Base-by-base conservation (phyloP, 805 yeast genomes). In the Phaffomyces antillensis region DNA sequence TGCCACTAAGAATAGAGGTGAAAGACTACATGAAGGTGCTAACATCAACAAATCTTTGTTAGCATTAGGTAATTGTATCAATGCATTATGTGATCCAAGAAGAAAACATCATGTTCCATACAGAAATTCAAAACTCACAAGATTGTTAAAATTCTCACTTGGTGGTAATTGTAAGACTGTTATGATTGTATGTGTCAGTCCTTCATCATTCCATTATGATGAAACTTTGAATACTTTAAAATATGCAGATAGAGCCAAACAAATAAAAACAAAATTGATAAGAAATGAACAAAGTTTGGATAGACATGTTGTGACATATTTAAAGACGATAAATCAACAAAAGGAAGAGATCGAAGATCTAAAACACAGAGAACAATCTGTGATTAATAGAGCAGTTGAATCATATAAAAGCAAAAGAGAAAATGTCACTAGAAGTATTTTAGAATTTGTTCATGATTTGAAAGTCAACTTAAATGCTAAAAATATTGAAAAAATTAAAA, bases 141-240 rank as follows among this genome's bases (percentile, higher is more conserved):
- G 98, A 52, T 68, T 91, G 41, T 72, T 91, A 45, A 88, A 90
- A 60, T 88, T 86, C 59, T 89, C 96, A 0, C 67, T 91, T 13
- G 96, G 96, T 4, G 97, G 97, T 0, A 87, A 88, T 59, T 91
- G 98, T 64, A 84, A 86, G 60, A 91, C 98, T 0, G 90, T 88
- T 5, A 91, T 91, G 98, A 86, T 91, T 52, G 97, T 89, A 2
- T 91, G 98, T 64, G 76, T 91, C 4, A 83, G 95, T 5, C 97
- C 97, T 0, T 84, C 89, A 47, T 77, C 86, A 28, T 73, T 71
- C 37, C 97, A 91, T 62, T 89, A 88, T 61, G 98, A 91, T 58
- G 98, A 91, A 59, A 90, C 98, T 1, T 68, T 86, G 42, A 91
- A 91, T 61, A 87, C 97, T 0, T 72, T 91, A 49, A 86, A 87